Evolutionary conservation across 805 yeast species (phyloP), one percentile per base, ranked within the genome.

Genomic region (Metschnikowia bowlesiae): DNA sequence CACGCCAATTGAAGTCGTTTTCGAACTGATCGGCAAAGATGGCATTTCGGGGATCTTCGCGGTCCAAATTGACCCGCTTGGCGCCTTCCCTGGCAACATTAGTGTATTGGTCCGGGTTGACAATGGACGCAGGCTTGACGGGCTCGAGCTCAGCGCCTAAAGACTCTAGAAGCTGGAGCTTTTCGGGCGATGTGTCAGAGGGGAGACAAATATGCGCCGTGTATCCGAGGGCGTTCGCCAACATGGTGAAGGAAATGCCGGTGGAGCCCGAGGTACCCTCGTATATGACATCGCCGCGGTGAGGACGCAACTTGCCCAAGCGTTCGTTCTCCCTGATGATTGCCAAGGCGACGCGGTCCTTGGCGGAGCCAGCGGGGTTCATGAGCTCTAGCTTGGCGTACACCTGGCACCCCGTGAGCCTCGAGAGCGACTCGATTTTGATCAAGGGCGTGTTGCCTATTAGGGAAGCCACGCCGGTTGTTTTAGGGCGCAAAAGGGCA

Each of bases 231-330:
- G 96, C 86, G 57, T 89, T 82, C 54, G 96, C 88, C n/a, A 94
- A 75, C 67, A 90, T 81, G 0, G 97, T 96, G 59, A 92, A 79
- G 1, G 96, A 88, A 10, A 94, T 94, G 2, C 99, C 99, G 0
- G 99, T 92, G 0, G 97, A 90, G 0, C 99, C 99, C 9, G 94
- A 85, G 0, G 99, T 94, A 7, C 99, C 99, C 70, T 92, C 99
- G 65, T 84, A 90, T 1, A 92, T 85, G 11, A 83, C 74, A 60
- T 89, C 94, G 1, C 87, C 89, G 37, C 66, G 68, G 39, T 80
- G 65, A 0, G 88, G 87, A 5, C 70, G 63, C 37, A 91, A 65
- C 6, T 71, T 62, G 0, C 94, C 94, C 42, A 60, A 45, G 5
- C 57, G 49, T 62, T 89, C 96, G 49, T 86, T 87, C 22, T 81